Base-by-base conservation (phyloP, 805 yeast genomes). In the Komagataella mondaviorum region DNA sequence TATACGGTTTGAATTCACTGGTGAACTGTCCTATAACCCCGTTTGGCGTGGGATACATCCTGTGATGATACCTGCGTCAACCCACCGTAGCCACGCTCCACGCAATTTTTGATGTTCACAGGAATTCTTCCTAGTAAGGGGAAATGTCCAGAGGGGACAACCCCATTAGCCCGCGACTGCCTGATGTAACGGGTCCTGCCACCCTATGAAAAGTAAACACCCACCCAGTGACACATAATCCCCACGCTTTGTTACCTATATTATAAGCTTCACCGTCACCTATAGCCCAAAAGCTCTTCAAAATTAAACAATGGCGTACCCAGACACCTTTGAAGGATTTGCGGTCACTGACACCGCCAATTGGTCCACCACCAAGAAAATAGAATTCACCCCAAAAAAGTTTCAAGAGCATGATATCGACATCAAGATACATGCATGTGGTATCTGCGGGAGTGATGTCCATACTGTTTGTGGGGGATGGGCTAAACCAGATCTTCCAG, bases 371-470 rank as follows among this genome's bases (percentile, higher is more conserved):
- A 60, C 63, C 23, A 59, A 59, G 44, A 58, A 58, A 47, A 59
- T 57, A 22, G 61, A 57, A n/a, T 66, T 56, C 57, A 56, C 53
- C 8, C 73, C 73, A 45, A 68, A 69, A 53, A 65, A 69, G 8
- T 65, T 69, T 53, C 70, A 61, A 49, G 67, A 62, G 6, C 53
- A 60, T 50, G 69, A 65, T 51, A 63, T 67, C 23, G 60, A 63
- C 44, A 52, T 68, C 39, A 58, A 66, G 50, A 57, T 66, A 36
- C 66, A 63, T 3, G 77, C 69, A 60, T 78, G 84, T 58, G 86
- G 86, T 6, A 78, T 80, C 46, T 81, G 86, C 58, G 85, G 85
- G 23, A 71, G 81, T 1, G 85, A 80, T 60, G 63, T 80, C 45
- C 82, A 78, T 56, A 66, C 75, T 24, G 68, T 70, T 46, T 62